Percentiles rank a stretch among this genome's conserved stretches.
phyloP scores from a whole-genome alignment of 495 filamentous ascomycete species.

The Penicillium lagena region DNA sequence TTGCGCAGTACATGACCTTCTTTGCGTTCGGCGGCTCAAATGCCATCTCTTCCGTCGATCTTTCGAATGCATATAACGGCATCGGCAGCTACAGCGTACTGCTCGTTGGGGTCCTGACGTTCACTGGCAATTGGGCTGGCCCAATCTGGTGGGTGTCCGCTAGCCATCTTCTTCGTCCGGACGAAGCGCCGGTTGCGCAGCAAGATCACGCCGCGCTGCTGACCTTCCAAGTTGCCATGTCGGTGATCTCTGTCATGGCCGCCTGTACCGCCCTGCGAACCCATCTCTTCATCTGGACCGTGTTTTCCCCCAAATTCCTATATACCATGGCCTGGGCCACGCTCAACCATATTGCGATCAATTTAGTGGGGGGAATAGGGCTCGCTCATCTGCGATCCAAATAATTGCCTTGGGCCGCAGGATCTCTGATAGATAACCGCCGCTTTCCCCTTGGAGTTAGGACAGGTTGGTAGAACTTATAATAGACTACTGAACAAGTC shows the following conservation, averaged over 20 bases:
- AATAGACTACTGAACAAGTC: conserved; percentile 53
- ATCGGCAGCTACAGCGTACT: conserved; percentile 60
- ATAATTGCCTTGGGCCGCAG: neutral
- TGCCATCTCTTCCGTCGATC: conserved; percentile 81
- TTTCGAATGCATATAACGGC: conserved; percentile 81
- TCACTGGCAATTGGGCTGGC: conserved; percentile 85
- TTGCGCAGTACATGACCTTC: conserved; percentile 71
- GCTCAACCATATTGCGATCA: conserved; percentile 70
- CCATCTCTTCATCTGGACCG: conserved; percentile 98
- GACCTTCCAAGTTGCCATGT: conserved; percentile 58
- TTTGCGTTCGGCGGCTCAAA: conserved; percentile 92
- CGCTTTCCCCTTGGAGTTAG: neutral
- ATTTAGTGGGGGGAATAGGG: conserved; percentile 39
- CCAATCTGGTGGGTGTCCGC: conserved; percentile 79
- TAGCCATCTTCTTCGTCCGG: conserved; percentile 48
- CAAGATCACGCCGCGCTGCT: conserved; percentile 48
- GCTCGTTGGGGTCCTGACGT: conserved; percentile 72
- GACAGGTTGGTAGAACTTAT: conserved; percentile 13
- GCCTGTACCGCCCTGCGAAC: conserved; percentile 79
- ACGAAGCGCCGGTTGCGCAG: conserved; percentile 4
- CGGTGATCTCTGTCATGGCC: conserved; percentile 69
- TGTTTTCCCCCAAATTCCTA: conserved; percentile 95
- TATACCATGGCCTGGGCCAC: conserved; percentile 84
- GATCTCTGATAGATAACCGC: neutral
- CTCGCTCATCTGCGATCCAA: conserved; percentile 42